Base-by-base conservation (phyloP, 805 yeast species). In the Candida manassasensis region DNA sequence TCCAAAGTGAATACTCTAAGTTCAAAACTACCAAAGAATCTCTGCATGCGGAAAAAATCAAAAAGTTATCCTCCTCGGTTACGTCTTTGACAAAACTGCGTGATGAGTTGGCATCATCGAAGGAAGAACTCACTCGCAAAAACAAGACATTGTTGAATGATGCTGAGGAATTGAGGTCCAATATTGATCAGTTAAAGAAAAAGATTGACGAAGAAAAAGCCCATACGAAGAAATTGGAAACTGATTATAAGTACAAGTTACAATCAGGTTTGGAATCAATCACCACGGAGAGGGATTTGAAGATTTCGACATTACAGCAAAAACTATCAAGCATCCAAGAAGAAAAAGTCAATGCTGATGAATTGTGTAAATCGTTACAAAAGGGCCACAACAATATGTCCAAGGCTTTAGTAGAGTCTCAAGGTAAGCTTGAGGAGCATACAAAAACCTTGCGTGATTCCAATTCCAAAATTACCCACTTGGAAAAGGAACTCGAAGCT, bases 211-310 rank as follows among this genome's bases (percentile, higher is more conserved):
- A 4, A 3, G 41, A 41, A 19, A 32, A 29, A 7, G 6, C 7
- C 8, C 14, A 6, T 6, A 15, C 12, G 16, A 38, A 36, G 6
- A 14, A 34, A n/a, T 13, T 41, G 15, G 38, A 42, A 25, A 37
- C 41, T 22, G 45, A 52, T 15, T 45, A 47, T 27, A 49, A 52
- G 13, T 50, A 48, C 44, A 52, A 53, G 31, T 45, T 57, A 39
- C 56, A 52, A 36, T 25, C 39, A 21, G 51, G 53, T 26, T 38
- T 57, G 30, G 60, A 59, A 26, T 41, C 36, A 19, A 28, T 50
- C 26, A 40, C 47, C 4, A 52, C 50, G 6, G 45, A 42, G 14
- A 52, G 52, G 35, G 62, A 57, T 39, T 38, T 36, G 16, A 47
- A 45, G 31, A 43, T 53, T 25, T 35, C 44, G 6, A 29, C n/a